Evolutionary conservation across 164 flowering plant species (phyloP).

Genomic region (grape (Vitis vinifera)): DNA sequence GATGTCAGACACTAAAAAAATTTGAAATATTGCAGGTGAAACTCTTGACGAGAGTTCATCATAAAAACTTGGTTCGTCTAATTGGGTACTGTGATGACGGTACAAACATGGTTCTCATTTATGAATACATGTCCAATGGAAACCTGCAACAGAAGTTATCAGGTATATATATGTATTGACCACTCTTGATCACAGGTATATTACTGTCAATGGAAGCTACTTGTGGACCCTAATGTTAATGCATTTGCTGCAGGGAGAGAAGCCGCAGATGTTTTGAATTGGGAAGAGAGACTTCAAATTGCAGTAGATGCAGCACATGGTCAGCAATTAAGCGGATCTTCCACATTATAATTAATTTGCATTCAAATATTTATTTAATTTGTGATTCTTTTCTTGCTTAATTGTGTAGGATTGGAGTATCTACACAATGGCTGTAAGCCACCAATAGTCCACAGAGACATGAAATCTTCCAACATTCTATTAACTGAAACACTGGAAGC

Average conservation of each 20-base stretch:
- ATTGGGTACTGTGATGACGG: slow-evolving; percentile 30
- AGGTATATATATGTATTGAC: background rate
- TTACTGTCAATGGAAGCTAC: no score
- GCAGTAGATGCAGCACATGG: slow-evolving; percentile 47
- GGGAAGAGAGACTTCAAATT: slow-evolving; percentile 35
- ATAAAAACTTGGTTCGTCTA: slow-evolving; percentile 26
- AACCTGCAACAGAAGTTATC: slow-evolving; percentile 17
- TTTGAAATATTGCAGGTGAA: slow-evolving; percentile 14
- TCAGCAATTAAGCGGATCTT: background rate
- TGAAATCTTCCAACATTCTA: slow-evolving; percentile 35
- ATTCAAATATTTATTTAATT: no score
- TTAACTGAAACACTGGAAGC: slow-evolving; percentile 23
- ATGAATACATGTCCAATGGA: slow-evolving; percentile 37
- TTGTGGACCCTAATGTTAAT: no score
- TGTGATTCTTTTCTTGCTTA: background rate
- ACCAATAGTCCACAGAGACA: slow-evolving; percentile 34
- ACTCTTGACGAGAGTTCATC: slow-evolving; percentile 26
- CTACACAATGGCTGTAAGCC: slow-evolving; percentile 33
- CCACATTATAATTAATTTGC: no score
- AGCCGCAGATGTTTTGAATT: slow-evolving; percentile 5
- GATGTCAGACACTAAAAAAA: no score
- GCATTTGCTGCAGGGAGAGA: no score
- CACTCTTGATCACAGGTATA: no score
- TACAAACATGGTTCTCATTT: slow-evolving; percentile 18
- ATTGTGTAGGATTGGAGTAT: slow-evolving; percentile 31